phyloP scores from a whole-genome alignment of 768 basidiomycete species.

The Dacryopinax primogenitus region DNA sequence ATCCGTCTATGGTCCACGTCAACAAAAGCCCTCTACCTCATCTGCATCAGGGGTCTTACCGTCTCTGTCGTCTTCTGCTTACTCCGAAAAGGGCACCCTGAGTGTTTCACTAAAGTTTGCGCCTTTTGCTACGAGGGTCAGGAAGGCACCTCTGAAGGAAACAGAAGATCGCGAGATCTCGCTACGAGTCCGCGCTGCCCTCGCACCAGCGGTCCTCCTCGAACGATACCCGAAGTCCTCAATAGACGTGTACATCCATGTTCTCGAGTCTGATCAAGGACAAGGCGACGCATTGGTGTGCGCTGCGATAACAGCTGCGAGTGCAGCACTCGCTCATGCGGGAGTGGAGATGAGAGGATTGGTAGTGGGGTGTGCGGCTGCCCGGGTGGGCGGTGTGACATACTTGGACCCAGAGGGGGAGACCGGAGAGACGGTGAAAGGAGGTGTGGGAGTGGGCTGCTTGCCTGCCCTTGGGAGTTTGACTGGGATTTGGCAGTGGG shows the following conservation, averaged over 20 bases:
- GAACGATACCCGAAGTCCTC: slow-evolving; percentile 89
- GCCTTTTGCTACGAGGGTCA: slow-evolving; percentile 70
- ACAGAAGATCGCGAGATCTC: slow-evolving; percentile 84
- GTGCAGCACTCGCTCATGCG: slow-evolving; percentile 81
- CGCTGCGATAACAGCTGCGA: slow-evolving; percentile 74
- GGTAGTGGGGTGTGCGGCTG: slow-evolving; percentile 70
- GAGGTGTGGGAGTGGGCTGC: slow-evolving; percentile 64
- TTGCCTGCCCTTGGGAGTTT: slow-evolving; percentile 78
- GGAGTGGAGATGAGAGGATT: slow-evolving; percentile 85
- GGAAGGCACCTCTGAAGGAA: slow-evolving; percentile 79
- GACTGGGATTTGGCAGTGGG: slow-evolving; percentile 79
- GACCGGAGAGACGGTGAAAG: slow-evolving; percentile 38
- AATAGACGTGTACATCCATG: slow-evolving; percentile 78
- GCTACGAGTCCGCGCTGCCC: slow-evolving; percentile 70
- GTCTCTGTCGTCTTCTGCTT: slow-evolving; percentile 27
- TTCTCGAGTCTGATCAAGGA: slow-evolving; percentile 92
- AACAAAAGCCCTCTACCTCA: slow-evolving; percentile 45
- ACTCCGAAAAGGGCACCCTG: slow-evolving; percentile 75
- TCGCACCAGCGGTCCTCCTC: slow-evolving; percentile 70
- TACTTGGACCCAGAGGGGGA: slow-evolving; percentile 79
- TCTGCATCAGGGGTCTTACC: not conserved
- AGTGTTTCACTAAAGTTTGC: slow-evolving; percentile 96
- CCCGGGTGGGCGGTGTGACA: slow-evolving; percentile 42
- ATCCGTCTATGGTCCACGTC: slow-evolving; percentile 88
- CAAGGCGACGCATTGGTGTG: slow-evolving; percentile 77